Conservation (phyloP, 345 rosid species). For the Gossypium ekmanianum region DNA sequence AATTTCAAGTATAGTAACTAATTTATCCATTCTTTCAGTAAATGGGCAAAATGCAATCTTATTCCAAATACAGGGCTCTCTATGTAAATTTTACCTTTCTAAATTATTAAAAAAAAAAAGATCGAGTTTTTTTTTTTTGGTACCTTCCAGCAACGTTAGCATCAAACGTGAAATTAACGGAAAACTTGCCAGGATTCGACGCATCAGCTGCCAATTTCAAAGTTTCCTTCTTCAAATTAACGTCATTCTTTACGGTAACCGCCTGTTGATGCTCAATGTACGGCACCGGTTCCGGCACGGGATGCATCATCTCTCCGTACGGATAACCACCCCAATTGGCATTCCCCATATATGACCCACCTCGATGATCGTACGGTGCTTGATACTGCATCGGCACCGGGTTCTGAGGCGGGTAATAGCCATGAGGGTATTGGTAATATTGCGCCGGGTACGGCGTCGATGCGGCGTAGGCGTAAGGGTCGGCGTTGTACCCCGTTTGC, state of each 20-base stretch:
- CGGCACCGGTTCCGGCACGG: slow-evolving; percentile 44
- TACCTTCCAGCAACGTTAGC: slow-evolving; percentile 83
- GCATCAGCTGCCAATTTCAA: slow-evolving; percentile 59
- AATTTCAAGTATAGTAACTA: no score
- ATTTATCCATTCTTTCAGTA: no score
- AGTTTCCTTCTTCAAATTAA: slow-evolving; percentile 77
- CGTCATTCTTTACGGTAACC: slow-evolving; percentile 69
- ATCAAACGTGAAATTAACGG: slow-evolving; percentile 82
- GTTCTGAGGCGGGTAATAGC: slow-evolving; percentile 53
- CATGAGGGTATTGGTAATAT: slow-evolving; percentile 53
- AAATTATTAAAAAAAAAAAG: neutral
- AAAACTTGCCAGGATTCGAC: slow-evolving; percentile 50
- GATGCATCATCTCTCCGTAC: slow-evolving; percentile 33
- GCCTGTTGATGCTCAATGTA: slow-evolving; percentile 80
- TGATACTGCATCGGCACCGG: slow-evolving; percentile 50
- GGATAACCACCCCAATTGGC: slow-evolving; percentile 50
- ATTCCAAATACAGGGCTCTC: no score
- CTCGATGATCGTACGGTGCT: slow-evolving; percentile 56
- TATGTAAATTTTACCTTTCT: no score
- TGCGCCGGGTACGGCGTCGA: slow-evolving; percentile 64
- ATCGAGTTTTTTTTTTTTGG: neutral
- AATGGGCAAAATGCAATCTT: no score
- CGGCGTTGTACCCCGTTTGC: slow-evolving; percentile 58
- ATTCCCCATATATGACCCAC: slow-evolving; percentile 24
- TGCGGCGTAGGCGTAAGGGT: slow-evolving; percentile 68